Evolutionary conservation across 768 basidiomycete genomes (phyloP).

Genomic region (Megacollybia marginata): DNA sequence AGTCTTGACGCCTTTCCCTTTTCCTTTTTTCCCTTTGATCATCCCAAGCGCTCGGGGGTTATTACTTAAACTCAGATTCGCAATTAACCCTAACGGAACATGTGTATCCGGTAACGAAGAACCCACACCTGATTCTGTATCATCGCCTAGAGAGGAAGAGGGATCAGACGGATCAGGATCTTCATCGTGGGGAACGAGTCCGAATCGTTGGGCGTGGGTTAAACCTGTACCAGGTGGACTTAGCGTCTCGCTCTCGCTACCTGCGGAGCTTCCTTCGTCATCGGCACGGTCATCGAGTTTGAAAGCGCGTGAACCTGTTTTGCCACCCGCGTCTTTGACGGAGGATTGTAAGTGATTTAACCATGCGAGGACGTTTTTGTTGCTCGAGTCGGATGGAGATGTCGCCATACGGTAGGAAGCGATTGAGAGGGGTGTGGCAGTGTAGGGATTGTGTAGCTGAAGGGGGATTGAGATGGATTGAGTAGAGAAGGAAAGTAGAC

Average conservation of each 20-base stretch:
- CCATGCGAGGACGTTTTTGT: constrained; percentile 66
- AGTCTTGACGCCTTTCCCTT: constrained; percentile 20
- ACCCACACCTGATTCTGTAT: too few species aligned
- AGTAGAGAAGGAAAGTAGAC: constrained; percentile 9
- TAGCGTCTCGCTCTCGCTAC: constrained; percentile 26
- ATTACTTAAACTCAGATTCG: constrained; percentile 60
- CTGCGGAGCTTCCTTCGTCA: constrained; percentile 21
- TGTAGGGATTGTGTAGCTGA: constrained; percentile 74
- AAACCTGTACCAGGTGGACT: background rate
- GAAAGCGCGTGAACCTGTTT: constrained; percentile 37
- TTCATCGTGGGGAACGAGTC: constrained; percentile 15
- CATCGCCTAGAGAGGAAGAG: background rate
- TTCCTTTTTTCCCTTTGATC: constrained; percentile 20
- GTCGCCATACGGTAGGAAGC: constrained; percentile 75
- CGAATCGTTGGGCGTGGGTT: constrained; percentile 8
- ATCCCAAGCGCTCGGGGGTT: constrained; percentile 34
- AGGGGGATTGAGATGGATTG: background rate
- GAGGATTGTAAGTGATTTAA: constrained; percentile 62
- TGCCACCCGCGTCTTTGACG: constrained; percentile 41
- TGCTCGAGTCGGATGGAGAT: constrained; percentile 65
- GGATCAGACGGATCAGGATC: constrained; percentile 12
- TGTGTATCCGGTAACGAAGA: constrained; percentile 55
- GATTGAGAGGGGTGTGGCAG: constrained; percentile 72
- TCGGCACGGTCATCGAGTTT: constrained; percentile 25
- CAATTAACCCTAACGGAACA: constrained; percentile 71